These are phyloP conservation scores for Aspergillus sp. DNA, from an alignment of 2,329 filamentous ascomycete genomes.

Conservation along the genomic window DNA sequence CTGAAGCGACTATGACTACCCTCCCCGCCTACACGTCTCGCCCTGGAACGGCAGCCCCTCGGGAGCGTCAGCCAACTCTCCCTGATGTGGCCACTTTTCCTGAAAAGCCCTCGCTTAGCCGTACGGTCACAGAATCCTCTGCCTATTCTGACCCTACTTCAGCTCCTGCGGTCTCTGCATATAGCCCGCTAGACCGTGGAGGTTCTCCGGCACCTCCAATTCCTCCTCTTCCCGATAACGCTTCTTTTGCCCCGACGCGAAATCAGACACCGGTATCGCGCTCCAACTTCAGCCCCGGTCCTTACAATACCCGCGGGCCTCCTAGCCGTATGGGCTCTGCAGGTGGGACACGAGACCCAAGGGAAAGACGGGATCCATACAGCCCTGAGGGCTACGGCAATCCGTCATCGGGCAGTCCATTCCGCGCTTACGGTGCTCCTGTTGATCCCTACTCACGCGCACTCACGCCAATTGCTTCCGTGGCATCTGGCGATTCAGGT, in stretches of 20 bases:
- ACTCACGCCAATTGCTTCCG: conserved; percentile 16
- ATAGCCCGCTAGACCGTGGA: conserved; percentile 35
- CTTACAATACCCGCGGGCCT: conserved; percentile 23
- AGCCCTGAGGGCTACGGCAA: conserved; percentile 4
- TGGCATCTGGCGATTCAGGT: conserved; percentile 14
- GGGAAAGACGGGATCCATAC: conserved; percentile 9
- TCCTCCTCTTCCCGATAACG: conserved; percentile 27
- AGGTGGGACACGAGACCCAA: conserved; percentile 1
- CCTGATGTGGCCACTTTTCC: conserved; percentile 41
- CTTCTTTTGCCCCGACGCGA: conserved; percentile 26
- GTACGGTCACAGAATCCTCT: conserved; percentile 47
- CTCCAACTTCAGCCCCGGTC: conserved; percentile 12
- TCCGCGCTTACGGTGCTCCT: conserved; percentile 22
- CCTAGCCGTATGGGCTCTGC: conserved; percentile 13
- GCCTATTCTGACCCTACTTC: conserved; percentile 55
- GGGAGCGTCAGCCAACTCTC: conserved; percentile 35
- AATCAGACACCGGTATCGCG: conserved; percentile 19
- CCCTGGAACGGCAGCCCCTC: conserved; percentile 51
- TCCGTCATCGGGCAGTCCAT: conserved; percentile 12
- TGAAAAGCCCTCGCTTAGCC: conserved; percentile 41
- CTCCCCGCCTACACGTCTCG: conserved; percentile 64
- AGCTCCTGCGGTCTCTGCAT: conserved; percentile 31
- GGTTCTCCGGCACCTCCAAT: conserved; percentile 30
- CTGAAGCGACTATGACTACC: conserved; percentile 65
- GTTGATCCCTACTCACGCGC: conserved; percentile 22